Percentiles rank a stretch among this genome's conserved stretches.
Conservation (phyloP, 345 rosid species). For the Turnera subulata region DNA sequence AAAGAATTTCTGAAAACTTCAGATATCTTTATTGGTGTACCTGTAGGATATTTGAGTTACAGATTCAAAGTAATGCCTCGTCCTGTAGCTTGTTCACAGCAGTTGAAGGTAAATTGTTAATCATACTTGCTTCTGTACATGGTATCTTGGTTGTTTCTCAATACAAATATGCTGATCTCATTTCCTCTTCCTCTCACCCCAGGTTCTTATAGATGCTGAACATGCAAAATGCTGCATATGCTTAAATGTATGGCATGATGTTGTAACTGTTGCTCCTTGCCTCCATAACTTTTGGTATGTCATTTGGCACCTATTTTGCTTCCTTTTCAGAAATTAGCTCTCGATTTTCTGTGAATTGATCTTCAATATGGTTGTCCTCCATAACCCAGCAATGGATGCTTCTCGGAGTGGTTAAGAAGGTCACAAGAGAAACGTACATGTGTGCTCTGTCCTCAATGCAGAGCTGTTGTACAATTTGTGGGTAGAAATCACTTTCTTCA, state of each 20-base stretch:
- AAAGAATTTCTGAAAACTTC: background rate
- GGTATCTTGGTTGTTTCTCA: background rate
- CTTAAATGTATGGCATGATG: conserved; percentile 91
- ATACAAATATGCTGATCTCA: background rate
- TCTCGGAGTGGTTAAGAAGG: conserved; percentile 91
- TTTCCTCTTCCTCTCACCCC: conserved; percentile 15
- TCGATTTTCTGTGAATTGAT: conserved; percentile 11
- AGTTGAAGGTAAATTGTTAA: conserved; percentile 46
- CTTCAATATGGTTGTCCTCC: conserved; percentile 23
- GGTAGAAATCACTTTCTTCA: conserved; percentile 81
- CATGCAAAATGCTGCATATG: conserved; percentile 91
- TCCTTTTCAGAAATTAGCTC: background rate
- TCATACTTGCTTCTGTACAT: conserved; percentile 2
- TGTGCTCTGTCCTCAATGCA: conserved; percentile 88
- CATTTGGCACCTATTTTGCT: conserved; percentile 5
- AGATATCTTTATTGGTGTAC: background rate
- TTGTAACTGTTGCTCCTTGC: conserved; percentile 90
- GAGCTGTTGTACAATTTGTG: conserved; percentile 76
- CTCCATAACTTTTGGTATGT: conserved; percentile 89
- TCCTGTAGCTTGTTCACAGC: conserved; percentile 36
- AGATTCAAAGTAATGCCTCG: conserved; percentile 61
- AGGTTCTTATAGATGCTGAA: conserved; percentile 69
- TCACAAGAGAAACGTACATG: conserved; percentile 56
- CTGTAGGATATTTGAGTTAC: conserved; percentile 59
- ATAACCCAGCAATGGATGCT: conserved; percentile 79